A percentile compares a stretch with the other conserved stretches of the same genome.
Evolutionary conservation across 2,329 filamentous ascomycete genomes (phyloP).

Genomic region (Phoma sp.): DNA sequence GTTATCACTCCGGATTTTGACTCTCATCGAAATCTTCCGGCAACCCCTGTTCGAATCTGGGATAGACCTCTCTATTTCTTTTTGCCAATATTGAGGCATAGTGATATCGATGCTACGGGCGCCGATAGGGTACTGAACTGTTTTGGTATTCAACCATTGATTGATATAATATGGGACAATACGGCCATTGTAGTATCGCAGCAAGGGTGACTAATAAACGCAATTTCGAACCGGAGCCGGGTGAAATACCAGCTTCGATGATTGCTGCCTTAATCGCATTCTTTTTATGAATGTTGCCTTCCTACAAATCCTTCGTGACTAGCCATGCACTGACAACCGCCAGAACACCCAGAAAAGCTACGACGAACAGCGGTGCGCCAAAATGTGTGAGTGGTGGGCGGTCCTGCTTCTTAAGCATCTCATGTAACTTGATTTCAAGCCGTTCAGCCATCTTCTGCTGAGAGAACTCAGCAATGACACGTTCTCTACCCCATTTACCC

Average conservation of each 20-base stretch:
- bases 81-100: constrained; percentile 4
- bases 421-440: constrained; percentile 63
- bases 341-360: constrained; percentile 32
- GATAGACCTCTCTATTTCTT: constrained; percentile 30
- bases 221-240: no score
- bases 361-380: constrained; percentile 19
- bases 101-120: neutral
- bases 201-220: no score
- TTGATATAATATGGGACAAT: no score
- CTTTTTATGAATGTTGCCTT: no score
- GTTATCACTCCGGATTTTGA: constrained; percentile 41
- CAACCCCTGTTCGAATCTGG: constrained; percentile 41
- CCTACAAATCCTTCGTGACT: neutral
- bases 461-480: constrained; percentile 78
- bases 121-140: no score
- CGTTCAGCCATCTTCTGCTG: constrained; percentile 81
- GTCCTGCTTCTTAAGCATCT: constrained; percentile 30
- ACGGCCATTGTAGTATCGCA: no score
- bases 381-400: constrained; percentile 31
- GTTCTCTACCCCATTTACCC: constrained; percentile 69
- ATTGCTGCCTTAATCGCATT: no score
- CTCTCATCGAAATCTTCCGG: constrained; percentile 24
- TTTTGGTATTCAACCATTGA: neutral
- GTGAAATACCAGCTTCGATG: no score
- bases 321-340: constrained; percentile 27